phyloP scores from a whole-genome alignment of 345 rosid species.

The Microthlaspi erraticum region DNA sequence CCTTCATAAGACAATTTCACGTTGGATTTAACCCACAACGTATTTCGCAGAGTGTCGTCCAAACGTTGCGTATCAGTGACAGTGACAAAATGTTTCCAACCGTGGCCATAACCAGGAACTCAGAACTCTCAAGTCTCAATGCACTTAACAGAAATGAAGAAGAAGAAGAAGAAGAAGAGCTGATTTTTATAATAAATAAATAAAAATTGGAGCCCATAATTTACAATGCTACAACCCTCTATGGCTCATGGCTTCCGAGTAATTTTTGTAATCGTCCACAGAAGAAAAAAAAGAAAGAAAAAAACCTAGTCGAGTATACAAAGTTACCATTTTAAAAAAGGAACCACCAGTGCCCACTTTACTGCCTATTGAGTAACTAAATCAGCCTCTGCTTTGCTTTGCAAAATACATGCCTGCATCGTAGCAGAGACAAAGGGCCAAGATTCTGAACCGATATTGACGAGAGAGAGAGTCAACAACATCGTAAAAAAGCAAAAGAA shows the following conservation, averaged over 20 bases:
- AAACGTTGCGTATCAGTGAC: too few species aligned
- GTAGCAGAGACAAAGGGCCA: constrained; percentile 33
- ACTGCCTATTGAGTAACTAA: constrained; percentile 32
- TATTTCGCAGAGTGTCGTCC: too few species aligned
- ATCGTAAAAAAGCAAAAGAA: constrained; percentile 15
- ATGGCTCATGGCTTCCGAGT: constrained; percentile 35
- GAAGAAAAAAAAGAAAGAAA: neutral
- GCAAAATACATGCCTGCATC: constrained; percentile 36
- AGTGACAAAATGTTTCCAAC: neutral
- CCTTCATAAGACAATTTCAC: too few species aligned
- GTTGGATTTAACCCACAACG: too few species aligned
- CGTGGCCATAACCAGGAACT: neutral
- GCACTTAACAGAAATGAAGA: neutral
- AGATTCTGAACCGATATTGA: constrained; percentile 34
- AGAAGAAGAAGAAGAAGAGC: neutral
- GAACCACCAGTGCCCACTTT: constrained; percentile 36
- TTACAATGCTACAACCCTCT: constrained; percentile 37
- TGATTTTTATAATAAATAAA: constrained; percentile 28
- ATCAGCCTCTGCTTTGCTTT: constrained; percentile 42
- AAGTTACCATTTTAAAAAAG: constrained; percentile 27
- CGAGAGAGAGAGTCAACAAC: constrained; percentile 8
- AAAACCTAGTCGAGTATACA: constrained; percentile 44
- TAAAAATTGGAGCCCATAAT: constrained; percentile 37
- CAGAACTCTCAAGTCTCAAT: neutral
- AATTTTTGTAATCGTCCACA: constrained; percentile 22